phyloP scores from a whole-genome alignment of 2,329 filamentous ascomycete species.

The Pseudocercospora vitis region DNA sequence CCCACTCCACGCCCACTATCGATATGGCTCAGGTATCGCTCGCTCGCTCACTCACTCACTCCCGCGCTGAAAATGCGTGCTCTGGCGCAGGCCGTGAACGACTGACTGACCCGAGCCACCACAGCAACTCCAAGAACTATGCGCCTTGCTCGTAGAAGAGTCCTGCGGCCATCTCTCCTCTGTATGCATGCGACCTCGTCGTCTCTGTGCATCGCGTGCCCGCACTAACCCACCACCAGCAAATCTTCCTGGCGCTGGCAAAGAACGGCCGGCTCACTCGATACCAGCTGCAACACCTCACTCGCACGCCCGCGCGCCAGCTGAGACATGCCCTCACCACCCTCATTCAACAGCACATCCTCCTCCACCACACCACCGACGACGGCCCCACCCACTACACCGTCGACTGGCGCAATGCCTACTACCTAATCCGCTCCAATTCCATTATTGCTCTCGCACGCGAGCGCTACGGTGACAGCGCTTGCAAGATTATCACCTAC shows the following conservation, averaged over 20 bases:
- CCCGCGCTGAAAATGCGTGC: not conserved
- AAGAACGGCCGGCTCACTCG: conserved; percentile 76
- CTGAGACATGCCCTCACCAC: conserved; percentile 79
- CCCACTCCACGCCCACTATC: conserved; percentile 10
- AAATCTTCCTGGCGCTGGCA: conserved; percentile 78
- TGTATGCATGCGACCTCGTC: conserved; percentile 56
- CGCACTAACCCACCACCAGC: conserved; percentile 52
- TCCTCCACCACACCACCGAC: conserved; percentile 50
- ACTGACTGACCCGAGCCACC: conserved; percentile 22
- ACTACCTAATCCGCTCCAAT: conserved; percentile 76
- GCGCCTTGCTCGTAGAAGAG: conserved; percentile 83
- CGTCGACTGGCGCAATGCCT: conserved; percentile 75
- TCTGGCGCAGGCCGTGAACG: not conserved
- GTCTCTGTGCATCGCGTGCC: conserved; percentile 5
- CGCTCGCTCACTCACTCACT: not conserved
- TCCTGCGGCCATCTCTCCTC: conserved; percentile 88
- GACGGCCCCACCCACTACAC: conserved; percentile 72
- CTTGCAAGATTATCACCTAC: conserved; percentile 71
- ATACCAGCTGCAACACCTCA: conserved; percentile 67
- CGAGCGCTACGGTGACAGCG: conserved; percentile 70
- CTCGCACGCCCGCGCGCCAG: conserved; percentile 70
- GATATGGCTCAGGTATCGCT: conserved; percentile 20
- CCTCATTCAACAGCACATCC: conserved; percentile 77
- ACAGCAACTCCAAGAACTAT: conserved; percentile 84
- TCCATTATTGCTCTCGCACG: conserved; percentile 78